These are phyloP conservation scores for Serendipita vermifera DNA, from an alignment of 768 basidiomycete species.

Conservation along the genomic window DNA sequence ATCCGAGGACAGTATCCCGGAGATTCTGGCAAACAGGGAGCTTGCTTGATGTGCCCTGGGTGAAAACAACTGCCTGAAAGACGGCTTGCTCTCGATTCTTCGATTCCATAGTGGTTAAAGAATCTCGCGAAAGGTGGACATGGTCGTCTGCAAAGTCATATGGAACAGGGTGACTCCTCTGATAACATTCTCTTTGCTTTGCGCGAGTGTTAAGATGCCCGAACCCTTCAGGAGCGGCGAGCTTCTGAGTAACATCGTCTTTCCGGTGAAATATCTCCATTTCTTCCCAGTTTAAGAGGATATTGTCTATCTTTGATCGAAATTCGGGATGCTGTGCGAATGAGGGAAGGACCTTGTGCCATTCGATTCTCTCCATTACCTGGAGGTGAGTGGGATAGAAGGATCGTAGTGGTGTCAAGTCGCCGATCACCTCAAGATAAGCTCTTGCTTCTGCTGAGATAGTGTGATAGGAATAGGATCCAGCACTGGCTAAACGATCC, in stretches of 20 bases:
- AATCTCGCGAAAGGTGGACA: not conserved
- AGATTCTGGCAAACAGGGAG: too few species aligned
- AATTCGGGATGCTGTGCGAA: slow-evolving; percentile 25
- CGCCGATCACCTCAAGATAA: slow-evolving; percentile 19
- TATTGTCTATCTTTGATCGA: slow-evolving; percentile 18
- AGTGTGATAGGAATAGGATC: slow-evolving; percentile 29
- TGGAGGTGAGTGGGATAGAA: slow-evolving; percentile 30
- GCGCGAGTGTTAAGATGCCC: not conserved
- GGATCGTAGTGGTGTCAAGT: slow-evolving; percentile 26
- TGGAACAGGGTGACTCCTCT: not conserved
- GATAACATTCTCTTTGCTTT: not conserved
- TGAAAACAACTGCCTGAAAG: not conserved
- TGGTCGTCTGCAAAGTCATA: not conserved
- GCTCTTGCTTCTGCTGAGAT: not conserved
- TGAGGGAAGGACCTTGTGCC: slow-evolving; percentile 19
- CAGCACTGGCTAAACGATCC: slow-evolving; percentile 27
- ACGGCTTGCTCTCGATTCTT: not conserved
- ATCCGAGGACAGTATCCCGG: too few species aligned
- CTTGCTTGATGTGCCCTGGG: not conserved
- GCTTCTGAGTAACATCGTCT: not conserved
- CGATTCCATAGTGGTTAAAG: not conserved
- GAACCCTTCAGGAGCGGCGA: not conserved
- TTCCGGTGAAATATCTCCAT: not conserved
- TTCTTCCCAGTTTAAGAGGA: slow-evolving; percentile 16
- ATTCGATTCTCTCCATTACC: slow-evolving; percentile 30